Conservation (phyloP, 139 green algal genomes). For the Diplosphaera chodatii region DNA sequence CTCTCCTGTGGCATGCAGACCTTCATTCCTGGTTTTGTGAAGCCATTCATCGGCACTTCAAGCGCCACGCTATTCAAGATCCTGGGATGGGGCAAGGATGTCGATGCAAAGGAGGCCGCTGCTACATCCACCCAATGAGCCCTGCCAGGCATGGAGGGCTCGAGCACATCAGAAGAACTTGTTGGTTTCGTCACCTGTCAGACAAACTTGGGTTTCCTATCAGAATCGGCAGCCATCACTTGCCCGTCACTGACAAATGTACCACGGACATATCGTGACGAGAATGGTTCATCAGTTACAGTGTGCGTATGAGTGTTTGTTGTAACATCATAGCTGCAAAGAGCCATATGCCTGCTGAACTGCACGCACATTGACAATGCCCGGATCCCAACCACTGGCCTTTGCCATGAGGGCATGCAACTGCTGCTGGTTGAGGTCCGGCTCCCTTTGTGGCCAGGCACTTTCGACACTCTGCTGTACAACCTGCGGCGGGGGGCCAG, state of each 20-base stretch:
- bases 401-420: constrained; percentile 3
- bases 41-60: background rate
- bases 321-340: background rate
- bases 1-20: background rate
- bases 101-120: background rate
- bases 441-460: background rate
- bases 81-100: background rate
- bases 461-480: background rate
- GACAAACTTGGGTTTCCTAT: too few species aligned
- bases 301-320: too few species aligned
- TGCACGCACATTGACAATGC: background rate
- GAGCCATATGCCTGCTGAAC: constrained; percentile 8
- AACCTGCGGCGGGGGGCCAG: background rate
- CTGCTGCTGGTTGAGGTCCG: background rate
- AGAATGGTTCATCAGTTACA: too few species aligned
- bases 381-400: constrained; percentile 11
- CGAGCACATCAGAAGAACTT: too few species aligned
- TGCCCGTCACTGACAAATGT: too few species aligned
- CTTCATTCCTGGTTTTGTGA: background rate
- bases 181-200: too few species aligned
- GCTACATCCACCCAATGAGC: background rate
- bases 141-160: too few species aligned
- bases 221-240: too few species aligned
- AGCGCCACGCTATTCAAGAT: background rate
- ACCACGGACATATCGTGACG: too few species aligned